phyloP scores from a whole-genome alignment of 78 protist species.

The Kipferlia bialata region DNA sequence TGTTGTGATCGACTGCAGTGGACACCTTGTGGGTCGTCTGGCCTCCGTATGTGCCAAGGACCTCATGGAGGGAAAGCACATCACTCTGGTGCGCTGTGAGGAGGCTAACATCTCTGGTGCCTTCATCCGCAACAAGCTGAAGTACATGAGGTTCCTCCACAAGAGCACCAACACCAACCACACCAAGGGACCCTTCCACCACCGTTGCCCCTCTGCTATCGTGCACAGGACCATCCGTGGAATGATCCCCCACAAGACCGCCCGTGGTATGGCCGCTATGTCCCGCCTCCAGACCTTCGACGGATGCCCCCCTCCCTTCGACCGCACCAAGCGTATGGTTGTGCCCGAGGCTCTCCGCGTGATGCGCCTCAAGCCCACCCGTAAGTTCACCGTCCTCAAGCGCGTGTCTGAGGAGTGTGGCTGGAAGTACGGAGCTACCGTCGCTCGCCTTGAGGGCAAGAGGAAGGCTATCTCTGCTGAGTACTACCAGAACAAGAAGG shows the following conservation, averaged over 20 bases:
- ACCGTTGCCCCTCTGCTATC: conserved; percentile 85
- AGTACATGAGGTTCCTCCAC: conserved; percentile 53
- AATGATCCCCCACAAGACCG: conserved; percentile 96
- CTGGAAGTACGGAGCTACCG: conserved; percentile 82
- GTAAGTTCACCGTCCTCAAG: conserved; percentile 73
- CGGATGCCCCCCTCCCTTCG: conserved; percentile 88
- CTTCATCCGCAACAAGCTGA: conserved; percentile 13
- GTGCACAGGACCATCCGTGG: conserved; percentile 84
- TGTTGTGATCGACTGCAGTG: conserved; percentile 75
- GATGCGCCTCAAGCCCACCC: conserved; percentile 60
- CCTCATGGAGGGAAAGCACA: conserved; percentile 73
- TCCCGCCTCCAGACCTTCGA: conserved; percentile 71
- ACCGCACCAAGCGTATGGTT: conserved; percentile 65
- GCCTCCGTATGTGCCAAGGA: conserved; percentile 91
- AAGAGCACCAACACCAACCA: conserved; percentile 84
- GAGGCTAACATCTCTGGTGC: conserved; percentile 75
- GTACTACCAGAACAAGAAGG: background rate
- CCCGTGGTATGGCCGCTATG: conserved; percentile 85
- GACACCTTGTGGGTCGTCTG: conserved; percentile 92
- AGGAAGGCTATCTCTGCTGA: conserved; percentile 54
- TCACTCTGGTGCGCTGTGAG: conserved; percentile 64
- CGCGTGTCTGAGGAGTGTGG: conserved; percentile 64
- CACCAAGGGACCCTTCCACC: conserved; percentile 80
- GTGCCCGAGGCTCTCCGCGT: conserved; percentile 87
- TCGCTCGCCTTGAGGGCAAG: conserved; percentile 77